Evolutionary conservation across 2,329 filamentous ascomycete species (phyloP), one percentile per base, ranked within the genome.

Genomic region (Penicillium corylophilum): DNA sequence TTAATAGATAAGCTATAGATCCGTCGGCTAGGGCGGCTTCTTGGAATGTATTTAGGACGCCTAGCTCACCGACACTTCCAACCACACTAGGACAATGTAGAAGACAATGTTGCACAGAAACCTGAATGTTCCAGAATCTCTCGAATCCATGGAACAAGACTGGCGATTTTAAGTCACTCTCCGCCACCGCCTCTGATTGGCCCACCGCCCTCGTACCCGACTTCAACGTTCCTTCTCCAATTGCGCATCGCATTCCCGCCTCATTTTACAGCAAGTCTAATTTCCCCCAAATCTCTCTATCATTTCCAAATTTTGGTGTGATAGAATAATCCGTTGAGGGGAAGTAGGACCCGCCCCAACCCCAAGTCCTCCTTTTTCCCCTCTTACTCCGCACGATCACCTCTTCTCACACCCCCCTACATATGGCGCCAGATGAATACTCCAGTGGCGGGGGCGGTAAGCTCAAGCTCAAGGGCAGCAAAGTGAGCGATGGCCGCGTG

Each of bases 381-480:
- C 43, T 54, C 51, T 55, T 60, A 57, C 58, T 61, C 60, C 54
- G 58, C 60, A 61, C 60, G 49, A 44, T 49, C 46, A 20, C 38
- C 35, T 9, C 36, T 41, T 6, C 38, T 24, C 41, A 16, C 16
- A 16, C 23, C n/a, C 44, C 20, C 20, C 40, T 47, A 38, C 49
- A 31, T 33, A 67, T 66, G 62, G 55, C 63, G 43, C 59, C 56
- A 49, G 86, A 89, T 70, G 89, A 95, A 62, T 95, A 95, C 43
- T 76, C 83, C 56, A 73, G 78, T 50, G 80, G 82, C 54, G 80
- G 84, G 51, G 84, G 86, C 64, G 90, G 90, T 63, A 87, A 87
- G 55, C 82, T 96, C 29, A 93, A 90, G 69, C 82, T 96, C 54
- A 96, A 96, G 76, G 90, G 91, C 65, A 82, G 78, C 55, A 86